Percentiles rank a stretch among this genome's conserved stretches.
phyloP scores from a whole-genome alignment of 2,329 filamentous ascomycete species.

The Ustilaginoidea virens region DNA sequence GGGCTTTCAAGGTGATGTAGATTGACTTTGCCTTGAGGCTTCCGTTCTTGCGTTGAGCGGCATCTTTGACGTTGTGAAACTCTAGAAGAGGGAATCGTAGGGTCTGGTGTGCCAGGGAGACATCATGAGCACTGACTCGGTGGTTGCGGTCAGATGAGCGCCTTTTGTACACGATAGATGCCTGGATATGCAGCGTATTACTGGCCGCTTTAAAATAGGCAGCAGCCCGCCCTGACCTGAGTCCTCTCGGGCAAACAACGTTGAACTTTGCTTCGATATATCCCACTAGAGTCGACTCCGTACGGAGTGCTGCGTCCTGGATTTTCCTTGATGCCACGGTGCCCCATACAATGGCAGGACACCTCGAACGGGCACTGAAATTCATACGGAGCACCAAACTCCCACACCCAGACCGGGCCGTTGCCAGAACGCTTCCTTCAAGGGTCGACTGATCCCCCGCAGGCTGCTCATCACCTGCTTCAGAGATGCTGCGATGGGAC shows the following conservation, averaged over 20 bases:
- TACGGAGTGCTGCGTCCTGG: background rate
- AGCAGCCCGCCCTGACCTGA: too few relatives aligned
- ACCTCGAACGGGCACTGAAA: background rate
- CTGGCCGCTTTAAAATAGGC: background rate
- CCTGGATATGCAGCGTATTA: background rate
- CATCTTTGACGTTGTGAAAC: background rate
- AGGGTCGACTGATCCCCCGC: conserved; percentile 3
- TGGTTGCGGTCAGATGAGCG: background rate
- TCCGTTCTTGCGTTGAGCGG: background rate
- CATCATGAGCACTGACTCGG: background rate
- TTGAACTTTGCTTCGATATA: too few relatives aligned
- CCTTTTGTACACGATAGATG: background rate
- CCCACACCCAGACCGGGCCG: conserved; percentile 3
- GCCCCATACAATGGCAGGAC: background rate
- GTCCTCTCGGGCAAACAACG: too few relatives aligned
- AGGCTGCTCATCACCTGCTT: conserved; percentile 5
- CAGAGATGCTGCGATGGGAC: conserved; percentile 1
- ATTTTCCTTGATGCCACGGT: background rate
- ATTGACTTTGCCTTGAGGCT: background rate
- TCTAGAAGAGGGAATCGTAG: background rate
- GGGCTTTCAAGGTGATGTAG: background rate
- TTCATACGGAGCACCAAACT: conserved; percentile 1
- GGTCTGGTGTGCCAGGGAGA: background rate
- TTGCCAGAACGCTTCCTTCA: conserved; percentile 5
- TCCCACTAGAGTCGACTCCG: too few relatives aligned